A percentile compares a stretch with the other conserved stretches of the same genome.
phyloP scores from a whole-genome alignment of 129 eudicot species.

The Glebionis coronaria region DNA sequence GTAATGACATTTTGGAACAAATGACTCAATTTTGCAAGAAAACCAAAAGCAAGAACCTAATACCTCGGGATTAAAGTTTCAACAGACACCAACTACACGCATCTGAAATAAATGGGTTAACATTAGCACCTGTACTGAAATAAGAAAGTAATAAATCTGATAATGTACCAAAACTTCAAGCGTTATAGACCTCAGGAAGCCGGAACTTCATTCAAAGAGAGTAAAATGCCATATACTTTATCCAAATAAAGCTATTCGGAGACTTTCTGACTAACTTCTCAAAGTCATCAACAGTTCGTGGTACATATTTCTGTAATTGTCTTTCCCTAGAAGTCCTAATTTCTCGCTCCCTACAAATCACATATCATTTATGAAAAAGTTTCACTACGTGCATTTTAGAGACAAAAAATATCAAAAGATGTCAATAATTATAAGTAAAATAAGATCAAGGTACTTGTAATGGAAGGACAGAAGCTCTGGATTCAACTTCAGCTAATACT shows the following conservation, averaged over 20 bases:
- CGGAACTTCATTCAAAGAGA: slow-evolving; percentile 61
- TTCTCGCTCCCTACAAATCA: slow-evolving; percentile 57
- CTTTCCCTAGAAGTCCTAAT: slow-evolving; percentile 87
- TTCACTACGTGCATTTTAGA: background rate
- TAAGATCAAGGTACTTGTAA: background rate
- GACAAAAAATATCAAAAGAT: background rate
- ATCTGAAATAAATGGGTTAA: no score
- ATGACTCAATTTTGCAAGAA: no score
- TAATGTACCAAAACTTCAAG: no score
- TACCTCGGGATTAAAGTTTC: no score
- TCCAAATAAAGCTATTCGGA: slow-evolving; percentile 91
- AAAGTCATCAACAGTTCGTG: slow-evolving; percentile 74
- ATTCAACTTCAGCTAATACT: no score
- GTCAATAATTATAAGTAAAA: background rate
- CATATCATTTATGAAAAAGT: background rate
- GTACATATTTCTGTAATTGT: slow-evolving; percentile 58
- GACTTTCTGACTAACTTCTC: slow-evolving; percentile 78
- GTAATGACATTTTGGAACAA: no score
- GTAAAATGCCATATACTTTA: slow-evolving; percentile 79
- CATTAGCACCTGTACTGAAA: no score
- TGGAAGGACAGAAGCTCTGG: no score
- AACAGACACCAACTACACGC: no score
- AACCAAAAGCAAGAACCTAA: no score
- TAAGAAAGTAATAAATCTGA: no score
- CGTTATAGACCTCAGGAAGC: no score